Percentiles rank a stretch among this genome's conserved stretches.
phyloP scores from a whole-genome alignment of 495 filamentous ascomycete species.

The Xylona heveae region DNA sequence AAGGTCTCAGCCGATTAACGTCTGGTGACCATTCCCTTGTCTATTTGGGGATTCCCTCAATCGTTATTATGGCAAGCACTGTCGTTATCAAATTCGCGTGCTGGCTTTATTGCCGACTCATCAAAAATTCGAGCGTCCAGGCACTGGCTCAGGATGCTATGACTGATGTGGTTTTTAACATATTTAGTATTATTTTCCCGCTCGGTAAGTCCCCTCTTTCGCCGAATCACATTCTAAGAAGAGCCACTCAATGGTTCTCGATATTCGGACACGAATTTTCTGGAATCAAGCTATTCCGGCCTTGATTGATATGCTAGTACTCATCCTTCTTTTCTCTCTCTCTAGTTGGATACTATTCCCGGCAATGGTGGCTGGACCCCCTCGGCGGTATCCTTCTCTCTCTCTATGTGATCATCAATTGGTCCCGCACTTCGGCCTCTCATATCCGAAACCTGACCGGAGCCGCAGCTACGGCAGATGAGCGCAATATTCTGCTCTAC shows the following conservation, averaged over 20 bases:
- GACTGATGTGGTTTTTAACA: conserved; percentile 76
- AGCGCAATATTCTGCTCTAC: conserved; percentile 74
- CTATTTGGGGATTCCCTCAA: conserved; percentile 46
- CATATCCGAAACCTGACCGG: conserved; percentile 76
- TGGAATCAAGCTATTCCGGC: too few relatives aligned
- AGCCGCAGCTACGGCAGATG: conserved; percentile 54
- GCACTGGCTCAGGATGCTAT: conserved; percentile 49
- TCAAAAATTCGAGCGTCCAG: conserved; percentile 77
- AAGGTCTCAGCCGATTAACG: conserved; percentile 47
- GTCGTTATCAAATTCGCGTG: conserved; percentile 64
- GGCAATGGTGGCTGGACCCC: conserved; percentile 70
- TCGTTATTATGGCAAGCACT: conserved; percentile 63
- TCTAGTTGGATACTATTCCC: conserved; percentile 50
- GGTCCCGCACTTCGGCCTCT: conserved; percentile 49
- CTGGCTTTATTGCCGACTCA: conserved; percentile 79
- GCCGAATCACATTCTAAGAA: not conserved
- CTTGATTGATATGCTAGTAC: not conserved
- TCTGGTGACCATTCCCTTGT: conserved; percentile 45
- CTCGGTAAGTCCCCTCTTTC: conserved; percentile 29
- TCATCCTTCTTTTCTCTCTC: conserved; percentile 3
- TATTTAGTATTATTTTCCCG: conserved; percentile 69
- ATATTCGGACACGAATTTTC: too few relatives aligned
- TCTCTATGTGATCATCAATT: conserved; percentile 66
- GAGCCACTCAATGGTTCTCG: not conserved
- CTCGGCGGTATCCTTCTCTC: conserved; percentile 68